Percentiles rank a stretch among this genome's conserved stretches.
phyloP scores from a whole-genome alignment of 108 stramenopile species.

The Thalassiosira profunda region DNA sequence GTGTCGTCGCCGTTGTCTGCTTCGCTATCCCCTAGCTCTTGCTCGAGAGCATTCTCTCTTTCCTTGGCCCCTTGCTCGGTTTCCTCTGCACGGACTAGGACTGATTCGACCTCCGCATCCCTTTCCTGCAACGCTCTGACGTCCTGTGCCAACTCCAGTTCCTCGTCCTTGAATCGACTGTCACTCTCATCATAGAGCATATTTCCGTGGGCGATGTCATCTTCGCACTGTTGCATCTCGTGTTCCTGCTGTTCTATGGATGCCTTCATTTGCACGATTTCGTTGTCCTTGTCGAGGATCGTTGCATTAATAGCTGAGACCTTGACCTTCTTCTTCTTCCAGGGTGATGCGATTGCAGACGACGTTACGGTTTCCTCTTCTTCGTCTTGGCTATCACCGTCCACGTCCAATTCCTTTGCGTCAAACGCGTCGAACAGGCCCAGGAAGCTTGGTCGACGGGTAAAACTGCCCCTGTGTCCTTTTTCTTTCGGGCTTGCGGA shows the following conservation, averaged over 20 bases:
- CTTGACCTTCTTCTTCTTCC: not conserved
- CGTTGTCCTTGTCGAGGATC: not conserved
- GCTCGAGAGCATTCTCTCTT: constrained; percentile 2
- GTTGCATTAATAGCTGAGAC: not conserved
- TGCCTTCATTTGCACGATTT: not conserved
- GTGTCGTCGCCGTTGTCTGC: not conserved
- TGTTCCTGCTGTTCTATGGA: constrained; percentile 14
- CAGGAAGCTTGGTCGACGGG: constrained; percentile 8
- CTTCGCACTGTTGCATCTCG: constrained; percentile 1
- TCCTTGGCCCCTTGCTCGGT: not conserved
- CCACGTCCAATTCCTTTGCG: not conserved
- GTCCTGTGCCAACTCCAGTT: not conserved
- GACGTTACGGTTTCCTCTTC: not conserved
- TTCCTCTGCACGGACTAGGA: not conserved
- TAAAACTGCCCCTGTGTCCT: not conserved
- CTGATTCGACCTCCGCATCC: constrained; percentile 6
- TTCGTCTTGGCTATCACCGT: not conserved
- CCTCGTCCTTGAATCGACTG: not conserved
- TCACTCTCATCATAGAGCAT: not conserved
- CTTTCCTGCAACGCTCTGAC: constrained; percentile 5
- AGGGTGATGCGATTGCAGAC: too few relatives aligned
- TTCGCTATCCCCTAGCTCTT: not conserved
- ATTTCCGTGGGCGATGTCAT: not conserved
- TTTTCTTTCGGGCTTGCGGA: not conserved
- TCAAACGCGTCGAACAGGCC: constrained; percentile 3